phyloP scores from a whole-genome alignment of 768 basidiomycete genomes.

The Lactifluus subvellereus region DNA sequence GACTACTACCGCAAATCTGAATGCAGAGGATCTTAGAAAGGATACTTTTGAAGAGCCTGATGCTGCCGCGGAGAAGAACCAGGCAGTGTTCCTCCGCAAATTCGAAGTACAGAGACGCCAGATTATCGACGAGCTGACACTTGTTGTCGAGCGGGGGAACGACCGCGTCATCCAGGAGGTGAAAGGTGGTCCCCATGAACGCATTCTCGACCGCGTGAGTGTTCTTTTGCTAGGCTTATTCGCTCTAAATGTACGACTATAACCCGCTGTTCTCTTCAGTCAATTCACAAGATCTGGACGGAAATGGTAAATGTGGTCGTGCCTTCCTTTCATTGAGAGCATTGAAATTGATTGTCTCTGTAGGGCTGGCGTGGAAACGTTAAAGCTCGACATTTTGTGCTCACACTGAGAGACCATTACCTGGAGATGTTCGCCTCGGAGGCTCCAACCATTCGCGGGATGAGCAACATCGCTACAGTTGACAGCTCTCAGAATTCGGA shows the following conservation, averaged over 20 bases:
- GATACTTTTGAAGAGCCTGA: conserved; percentile 26
- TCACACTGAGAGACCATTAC: conserved; percentile 32
- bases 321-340: not conserved
- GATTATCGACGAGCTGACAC: conserved; percentile 16
- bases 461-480: not conserved
- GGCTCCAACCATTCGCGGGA: too few species aligned
- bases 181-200: conserved; percentile 26
- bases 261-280: not conserved
- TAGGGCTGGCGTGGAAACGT: conserved; percentile 25
- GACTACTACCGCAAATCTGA: not conserved
- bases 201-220: conserved; percentile 22
- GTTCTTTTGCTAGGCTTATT: not conserved
- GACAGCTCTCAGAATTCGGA: conserved; percentile 14
- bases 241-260: not conserved
- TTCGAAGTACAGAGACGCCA: conserved; percentile 24
- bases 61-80: conserved; percentile 21
- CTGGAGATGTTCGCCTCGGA: conserved; percentile 21
- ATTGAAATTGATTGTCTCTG: not conserved
- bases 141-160: conserved; percentile 22
- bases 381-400: conserved; percentile 21
- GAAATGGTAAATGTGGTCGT: conserved; percentile 26
- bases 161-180: conserved; percentile 22
- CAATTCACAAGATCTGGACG: conserved; percentile 22
- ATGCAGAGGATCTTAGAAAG: conserved; percentile 14
- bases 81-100: conserved; percentile 23